Evolutionary conservation across 257 asterid species (phyloP).

Genomic region (Solanum virginianum): DNA sequence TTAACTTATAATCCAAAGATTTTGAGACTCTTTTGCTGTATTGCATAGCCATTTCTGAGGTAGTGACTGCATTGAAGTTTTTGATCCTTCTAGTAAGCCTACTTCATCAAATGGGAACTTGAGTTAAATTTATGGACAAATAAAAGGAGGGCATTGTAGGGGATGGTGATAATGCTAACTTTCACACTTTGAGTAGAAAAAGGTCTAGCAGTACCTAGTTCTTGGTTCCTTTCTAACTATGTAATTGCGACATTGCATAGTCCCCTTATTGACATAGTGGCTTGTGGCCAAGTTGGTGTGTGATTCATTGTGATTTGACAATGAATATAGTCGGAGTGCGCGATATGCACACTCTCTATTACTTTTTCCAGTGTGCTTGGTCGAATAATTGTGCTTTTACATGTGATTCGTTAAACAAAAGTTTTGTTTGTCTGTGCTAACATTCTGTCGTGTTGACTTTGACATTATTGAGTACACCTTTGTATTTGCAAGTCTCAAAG

Average conservation of each 20-base stretch:
- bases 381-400: too few species aligned
- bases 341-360: too few species aligned
- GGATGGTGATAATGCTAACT: conserved; percentile 13
- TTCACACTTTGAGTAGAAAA: conserved; percentile 17
- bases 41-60: background rate
- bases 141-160: conserved; percentile 4
- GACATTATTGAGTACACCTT: too few species aligned
- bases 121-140: background rate
- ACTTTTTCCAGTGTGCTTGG: too few species aligned
- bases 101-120: conserved; percentile 6
- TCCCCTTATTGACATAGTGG: background rate
- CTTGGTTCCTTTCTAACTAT: background rate
- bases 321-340: too few species aligned
- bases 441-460: too few species aligned
- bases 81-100: conserved; percentile 13
- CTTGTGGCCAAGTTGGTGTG: background rate
- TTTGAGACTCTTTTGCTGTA: too few species aligned
- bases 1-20: too few species aligned
- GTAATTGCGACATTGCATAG: background rate
- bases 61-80: background rate
- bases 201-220: conserved; percentile 2
- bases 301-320: too few species aligned
- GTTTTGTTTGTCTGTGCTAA: too few species aligned
- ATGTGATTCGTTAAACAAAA: too few species aligned
- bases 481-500: too few species aligned